Percentiles rank a stretch among this genome's conserved stretches.
These are phyloP conservation scores for Rehmannia glutinosa DNA, from an alignment of 257 asterid species.

Conservation along the genomic window DNA sequence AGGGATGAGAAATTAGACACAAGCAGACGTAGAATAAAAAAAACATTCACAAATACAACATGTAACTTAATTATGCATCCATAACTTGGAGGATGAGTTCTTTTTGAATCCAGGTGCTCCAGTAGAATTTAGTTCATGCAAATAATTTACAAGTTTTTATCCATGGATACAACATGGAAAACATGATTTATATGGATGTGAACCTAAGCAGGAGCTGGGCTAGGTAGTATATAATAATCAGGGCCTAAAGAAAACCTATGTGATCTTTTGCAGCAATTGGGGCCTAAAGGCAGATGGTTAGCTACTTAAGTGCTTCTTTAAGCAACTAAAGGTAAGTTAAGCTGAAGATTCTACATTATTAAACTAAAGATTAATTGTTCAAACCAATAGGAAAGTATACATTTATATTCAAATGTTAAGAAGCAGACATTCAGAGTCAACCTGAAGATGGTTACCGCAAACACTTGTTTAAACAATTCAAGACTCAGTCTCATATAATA, in stretches of 20 bases:
- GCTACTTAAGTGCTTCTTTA: background rate
- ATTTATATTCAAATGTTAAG: background rate
- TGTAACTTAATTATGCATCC: background rate
- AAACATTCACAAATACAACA: background rate
- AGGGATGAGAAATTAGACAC: background rate
- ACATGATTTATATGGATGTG: background rate
- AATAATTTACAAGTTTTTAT: conserved; percentile 2
- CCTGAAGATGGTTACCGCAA: background rate
- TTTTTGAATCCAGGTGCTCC: background rate
- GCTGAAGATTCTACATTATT: no score
- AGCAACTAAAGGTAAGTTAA: background rate
- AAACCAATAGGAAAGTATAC: no score
- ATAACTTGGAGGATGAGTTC: conserved; percentile 7
- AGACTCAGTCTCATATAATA: background rate
- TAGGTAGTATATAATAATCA: background rate
- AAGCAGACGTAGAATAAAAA: background rate
- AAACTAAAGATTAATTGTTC: no score
- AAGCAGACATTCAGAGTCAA: conserved; percentile 1
- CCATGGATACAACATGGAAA: background rate
- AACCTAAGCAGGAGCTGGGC: no score
- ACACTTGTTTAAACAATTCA: background rate
- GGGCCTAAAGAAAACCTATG: background rate
- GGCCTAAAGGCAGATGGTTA: background rate
- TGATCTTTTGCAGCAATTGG: no score
- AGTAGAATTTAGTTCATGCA: background rate